Percentiles rank a stretch among this genome's conserved stretches.
Evolutionary conservation across 371 early-diverging fungal species (phyloP).

Genomic region (Circinella umbellata): DNA sequence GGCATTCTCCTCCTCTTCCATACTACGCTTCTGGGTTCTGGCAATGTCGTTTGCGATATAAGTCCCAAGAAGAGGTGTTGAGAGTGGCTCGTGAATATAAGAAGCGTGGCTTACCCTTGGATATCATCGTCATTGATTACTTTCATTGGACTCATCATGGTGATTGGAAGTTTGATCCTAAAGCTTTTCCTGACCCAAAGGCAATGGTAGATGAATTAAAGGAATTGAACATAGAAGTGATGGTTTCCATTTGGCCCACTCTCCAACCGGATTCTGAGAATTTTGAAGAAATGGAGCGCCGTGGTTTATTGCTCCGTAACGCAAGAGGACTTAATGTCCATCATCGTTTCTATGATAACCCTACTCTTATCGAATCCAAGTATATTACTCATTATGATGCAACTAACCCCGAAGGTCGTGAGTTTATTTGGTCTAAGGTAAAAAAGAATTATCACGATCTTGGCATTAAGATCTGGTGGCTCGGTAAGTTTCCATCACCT

Average conservation of each 20-base stretch:
- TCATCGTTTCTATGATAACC: constrained; percentile 22
- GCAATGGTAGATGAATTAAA: constrained; percentile 21
- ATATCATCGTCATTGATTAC: constrained; percentile 24
- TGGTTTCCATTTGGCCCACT: constrained; percentile 24
- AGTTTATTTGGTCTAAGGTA: constrained; percentile 24
- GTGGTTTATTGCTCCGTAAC: constrained; percentile 21
- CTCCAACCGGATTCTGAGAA: constrained; percentile 21
- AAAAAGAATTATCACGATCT: constrained; percentile 22
- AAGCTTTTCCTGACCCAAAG: constrained; percentile 14
- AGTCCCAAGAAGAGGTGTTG: constrained; percentile 20
- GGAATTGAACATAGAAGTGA: constrained; percentile 14
- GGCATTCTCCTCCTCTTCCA: constrained; percentile 23
- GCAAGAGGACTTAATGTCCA: constrained; percentile 19
- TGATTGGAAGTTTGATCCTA: constrained; percentile 23
- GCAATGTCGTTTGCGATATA: constrained; percentile 25
- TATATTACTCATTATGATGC: constrained; percentile 25
- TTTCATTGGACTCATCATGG: constrained; percentile 22
- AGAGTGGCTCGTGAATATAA: constrained; percentile 21
- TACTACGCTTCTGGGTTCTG: constrained; percentile 27
- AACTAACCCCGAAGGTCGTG: constrained; percentile 23
- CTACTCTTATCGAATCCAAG: constrained; percentile 12
- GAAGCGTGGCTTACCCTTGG: constrained; percentile 17
- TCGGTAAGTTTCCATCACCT: background rate
- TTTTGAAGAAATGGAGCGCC: constrained; percentile 20
- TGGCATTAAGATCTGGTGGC: constrained; percentile 25